Conservation (phyloP, 2,329 filamentous ascomycete species). For the Alternaria sp. region DNA sequence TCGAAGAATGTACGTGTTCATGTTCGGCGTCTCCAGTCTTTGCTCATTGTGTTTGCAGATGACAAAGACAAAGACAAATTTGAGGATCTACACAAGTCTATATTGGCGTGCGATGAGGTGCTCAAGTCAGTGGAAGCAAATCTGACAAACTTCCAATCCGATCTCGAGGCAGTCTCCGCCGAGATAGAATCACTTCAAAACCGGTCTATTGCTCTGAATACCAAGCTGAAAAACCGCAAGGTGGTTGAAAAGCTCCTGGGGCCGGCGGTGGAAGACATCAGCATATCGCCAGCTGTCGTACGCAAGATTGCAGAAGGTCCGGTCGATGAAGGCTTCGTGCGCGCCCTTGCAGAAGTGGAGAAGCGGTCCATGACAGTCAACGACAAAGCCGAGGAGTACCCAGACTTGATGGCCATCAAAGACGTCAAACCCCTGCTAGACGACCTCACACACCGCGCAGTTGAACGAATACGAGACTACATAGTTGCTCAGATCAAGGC, state of each 20-base stretch:
- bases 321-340: conserved; percentile 90
- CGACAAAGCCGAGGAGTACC: conserved; percentile 66
- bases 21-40: conserved; percentile 27
- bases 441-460: conserved; percentile 85
- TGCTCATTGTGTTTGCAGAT: conserved; percentile 60
- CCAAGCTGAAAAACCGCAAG: conserved; percentile 86
- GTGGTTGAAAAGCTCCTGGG: conserved; percentile 87
- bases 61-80: conserved; percentile 84
- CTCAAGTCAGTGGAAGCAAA: conserved; percentile 92
- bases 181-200: conserved; percentile 95
- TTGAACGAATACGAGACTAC: conserved; percentile 93
- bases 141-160: conserved; percentile 89
- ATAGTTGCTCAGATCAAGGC: conserved; percentile 94
- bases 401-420: conserved; percentile 75
- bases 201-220: conserved; percentile 82
- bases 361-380: conserved; percentile 77
- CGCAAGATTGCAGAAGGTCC: conserved; percentile 85
- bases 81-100: conserved; percentile 88
- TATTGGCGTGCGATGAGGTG: conserved; percentile 88
- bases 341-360: conserved; percentile 82
- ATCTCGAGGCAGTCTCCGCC: conserved; percentile 88
- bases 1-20: conserved; percentile 73
- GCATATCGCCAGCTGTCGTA: conserved; percentile 83
- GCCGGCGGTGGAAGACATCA: conserved; percentile 90
- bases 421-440: conserved; percentile 87